phyloP scores from a whole-genome alignment of 2,329 filamentous ascomycete species.

The Aureobasidium sp. region DNA sequence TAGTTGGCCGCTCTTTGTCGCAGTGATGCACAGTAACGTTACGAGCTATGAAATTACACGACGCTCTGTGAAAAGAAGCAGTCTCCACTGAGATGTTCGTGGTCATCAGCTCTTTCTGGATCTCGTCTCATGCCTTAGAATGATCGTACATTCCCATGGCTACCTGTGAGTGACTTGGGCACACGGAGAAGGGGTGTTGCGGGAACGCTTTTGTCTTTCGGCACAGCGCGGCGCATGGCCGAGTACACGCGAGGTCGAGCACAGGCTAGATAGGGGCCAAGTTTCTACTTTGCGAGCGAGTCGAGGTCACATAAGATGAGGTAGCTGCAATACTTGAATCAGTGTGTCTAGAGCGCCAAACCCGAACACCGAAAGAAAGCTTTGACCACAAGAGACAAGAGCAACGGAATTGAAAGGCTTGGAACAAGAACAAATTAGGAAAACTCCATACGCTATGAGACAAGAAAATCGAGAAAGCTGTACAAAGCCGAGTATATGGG shows the following conservation, averaged over 20 bases:
- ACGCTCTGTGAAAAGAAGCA: no score
- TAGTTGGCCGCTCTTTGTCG: no score
- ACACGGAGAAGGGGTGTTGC: background rate
- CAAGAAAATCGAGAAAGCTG: background rate
- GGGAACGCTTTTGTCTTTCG: background rate
- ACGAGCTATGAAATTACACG: no score
- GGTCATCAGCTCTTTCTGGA: no score
- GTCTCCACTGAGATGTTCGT: no score
- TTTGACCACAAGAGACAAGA: background rate
- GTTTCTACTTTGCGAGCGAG: background rate
- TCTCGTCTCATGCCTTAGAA: no score
- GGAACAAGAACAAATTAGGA: background rate
- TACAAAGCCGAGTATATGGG: background rate
- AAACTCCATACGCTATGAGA: conserved; percentile 12
- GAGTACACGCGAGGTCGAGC: background rate
- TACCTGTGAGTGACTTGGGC: no score
- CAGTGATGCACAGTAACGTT: no score
- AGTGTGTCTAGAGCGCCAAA: background rate
- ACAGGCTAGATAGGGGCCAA: background rate
- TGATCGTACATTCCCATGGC: no score
- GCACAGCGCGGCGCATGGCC: background rate
- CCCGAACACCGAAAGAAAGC: background rate
- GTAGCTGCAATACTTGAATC: background rate
- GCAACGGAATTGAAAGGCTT: background rate
- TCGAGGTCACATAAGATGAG: background rate